phyloP scores from a whole-genome alignment of 306 rosid genomes.

The Clitoria ternatea region DNA sequence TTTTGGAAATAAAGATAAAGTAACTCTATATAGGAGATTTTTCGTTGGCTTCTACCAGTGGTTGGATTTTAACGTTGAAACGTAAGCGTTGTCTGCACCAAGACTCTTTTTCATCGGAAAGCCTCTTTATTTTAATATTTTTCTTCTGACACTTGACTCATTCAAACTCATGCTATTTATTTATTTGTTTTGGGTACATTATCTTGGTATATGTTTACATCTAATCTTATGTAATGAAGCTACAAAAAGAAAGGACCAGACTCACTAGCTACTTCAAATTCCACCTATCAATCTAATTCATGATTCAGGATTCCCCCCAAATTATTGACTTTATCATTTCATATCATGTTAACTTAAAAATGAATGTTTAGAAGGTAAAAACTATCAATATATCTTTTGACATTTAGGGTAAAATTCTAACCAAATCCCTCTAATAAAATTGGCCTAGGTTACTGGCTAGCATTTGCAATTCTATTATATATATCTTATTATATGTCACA shows the following conservation, averaged over 20 bases:
- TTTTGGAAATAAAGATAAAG: not conserved
- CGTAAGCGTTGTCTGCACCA: slow-evolving; percentile 11
- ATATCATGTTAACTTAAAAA: too few species aligned
- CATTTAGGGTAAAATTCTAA: too few species aligned
- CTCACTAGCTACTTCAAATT: not conserved
- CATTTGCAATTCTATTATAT: too few species aligned
- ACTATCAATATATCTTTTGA: too few species aligned
- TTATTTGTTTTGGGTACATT: too few species aligned
- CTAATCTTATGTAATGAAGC: not conserved
- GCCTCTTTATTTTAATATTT: not conserved
- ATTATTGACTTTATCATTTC: not conserved
- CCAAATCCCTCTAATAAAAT: too few species aligned
- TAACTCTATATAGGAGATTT: not conserved
- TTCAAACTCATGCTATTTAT: too few species aligned
- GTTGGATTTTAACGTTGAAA: not conserved
- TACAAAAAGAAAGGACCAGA: not conserved
- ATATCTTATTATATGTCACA: too few species aligned
- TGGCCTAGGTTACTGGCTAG: too few species aligned
- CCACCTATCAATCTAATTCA: not conserved
- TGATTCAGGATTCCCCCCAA: not conserved
- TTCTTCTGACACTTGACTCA: not conserved
- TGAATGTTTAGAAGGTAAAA: too few species aligned
- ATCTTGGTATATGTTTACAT: not conserved
- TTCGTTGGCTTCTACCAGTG: not conserved
- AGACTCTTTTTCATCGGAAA: not conserved